Evolutionary conservation across 768 basidiomycete species (phyloP).

Genomic region (Boletus tylopilopsis): DNA sequence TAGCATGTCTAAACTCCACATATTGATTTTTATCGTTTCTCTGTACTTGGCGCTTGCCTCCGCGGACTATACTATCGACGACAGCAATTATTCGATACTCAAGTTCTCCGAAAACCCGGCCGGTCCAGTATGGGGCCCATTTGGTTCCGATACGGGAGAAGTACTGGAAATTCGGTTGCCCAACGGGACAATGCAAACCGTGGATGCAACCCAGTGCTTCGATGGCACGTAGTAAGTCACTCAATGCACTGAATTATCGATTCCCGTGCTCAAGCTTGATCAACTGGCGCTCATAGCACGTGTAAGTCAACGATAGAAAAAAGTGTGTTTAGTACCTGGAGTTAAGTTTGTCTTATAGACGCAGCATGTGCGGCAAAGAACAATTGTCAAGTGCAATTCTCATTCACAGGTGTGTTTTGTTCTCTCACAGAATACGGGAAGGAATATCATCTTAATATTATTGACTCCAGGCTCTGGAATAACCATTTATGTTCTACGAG

Average conservation of each 20-base stretch:
- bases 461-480: constrained; percentile 22
- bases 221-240: constrained; percentile 26
- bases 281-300: constrained; percentile 11
- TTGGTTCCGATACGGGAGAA: constrained; percentile 20
- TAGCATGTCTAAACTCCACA: constrained; percentile 6
- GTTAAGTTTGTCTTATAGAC: constrained; percentile 10
- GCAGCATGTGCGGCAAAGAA: constrained; percentile 21
- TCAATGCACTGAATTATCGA: not conserved
- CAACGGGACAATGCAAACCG: constrained; percentile 23
- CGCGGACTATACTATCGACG: constrained; percentile 28
- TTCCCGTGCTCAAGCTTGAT: constrained; percentile 1
- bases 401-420: constrained; percentile 20
- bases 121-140: constrained; percentile 27
- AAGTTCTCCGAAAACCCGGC: constrained; percentile 26
- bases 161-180: constrained; percentile 19
- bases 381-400: constrained; percentile 24
- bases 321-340: not conserved
- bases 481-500: constrained; percentile 28
- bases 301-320: constrained; percentile 13
- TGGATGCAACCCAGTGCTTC: constrained; percentile 22
- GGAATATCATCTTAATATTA: not conserved
- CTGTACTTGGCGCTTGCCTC: constrained; percentile 4
- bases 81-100: constrained; percentile 24
- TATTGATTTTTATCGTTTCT: not conserved
- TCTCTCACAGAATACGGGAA: not conserved